Percentiles rank a stretch among this genome's conserved stretches.
Evolutionary conservation across 768 basidiomycete genomes (phyloP).

Genomic region (Macrocybe gigantea): DNA sequence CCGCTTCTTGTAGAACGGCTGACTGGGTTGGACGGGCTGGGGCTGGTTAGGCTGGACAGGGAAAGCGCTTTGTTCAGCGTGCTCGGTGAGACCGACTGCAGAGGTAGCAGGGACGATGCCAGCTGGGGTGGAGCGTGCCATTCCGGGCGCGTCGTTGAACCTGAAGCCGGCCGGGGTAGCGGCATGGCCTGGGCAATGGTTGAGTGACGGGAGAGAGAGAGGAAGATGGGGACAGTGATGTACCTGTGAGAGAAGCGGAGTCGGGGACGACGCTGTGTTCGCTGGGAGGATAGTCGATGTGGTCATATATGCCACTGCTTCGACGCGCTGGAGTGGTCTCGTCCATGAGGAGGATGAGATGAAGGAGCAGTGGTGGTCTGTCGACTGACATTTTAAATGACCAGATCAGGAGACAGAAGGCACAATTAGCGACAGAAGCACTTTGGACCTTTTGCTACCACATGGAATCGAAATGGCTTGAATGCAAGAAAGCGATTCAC

Average conservation of each 20-base stretch:
- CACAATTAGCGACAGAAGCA: too few relatives aligned
- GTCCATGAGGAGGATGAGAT: constrained; percentile 20
- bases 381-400: too few relatives aligned
- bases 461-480: too few relatives aligned
- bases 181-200: constrained; percentile 22
- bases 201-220: constrained; percentile 1
- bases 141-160: neutral
- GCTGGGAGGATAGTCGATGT: constrained; percentile 1
- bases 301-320: constrained; percentile 29
- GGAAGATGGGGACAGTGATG: neutral
- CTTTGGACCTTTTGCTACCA: too few relatives aligned
- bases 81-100: too few relatives aligned
- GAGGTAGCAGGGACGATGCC: too few relatives aligned
- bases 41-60: constrained; percentile 3
- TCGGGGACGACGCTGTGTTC: constrained; percentile 22
- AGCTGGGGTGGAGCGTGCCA: neutral
- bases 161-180: constrained; percentile 23
- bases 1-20: constrained; percentile 51
- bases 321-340: constrained; percentile 24
- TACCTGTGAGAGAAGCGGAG: constrained; percentile 30
- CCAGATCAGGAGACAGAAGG: too few relatives aligned
- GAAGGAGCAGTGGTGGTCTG: too few relatives aligned
- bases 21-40: constrained; percentile 13
- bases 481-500: too few relatives aligned
- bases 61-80: too few relatives aligned